These are phyloP conservation scores for Thalassia testudinum DNA, from an alignment of 116 monocot genomes.

Conservation along the genomic window DNA sequence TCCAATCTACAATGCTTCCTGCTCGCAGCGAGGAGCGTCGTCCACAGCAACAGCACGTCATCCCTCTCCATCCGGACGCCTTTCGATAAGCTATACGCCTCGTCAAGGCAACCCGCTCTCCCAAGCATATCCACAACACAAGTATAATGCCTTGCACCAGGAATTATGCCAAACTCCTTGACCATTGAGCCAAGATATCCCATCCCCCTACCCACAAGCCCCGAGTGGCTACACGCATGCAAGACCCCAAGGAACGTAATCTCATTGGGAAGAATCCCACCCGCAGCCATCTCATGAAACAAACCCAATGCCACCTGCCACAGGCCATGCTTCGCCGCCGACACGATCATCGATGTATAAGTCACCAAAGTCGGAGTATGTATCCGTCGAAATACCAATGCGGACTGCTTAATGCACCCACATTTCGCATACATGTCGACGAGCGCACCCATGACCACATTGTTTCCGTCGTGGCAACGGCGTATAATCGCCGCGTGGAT, in stretches of 20 bases:
- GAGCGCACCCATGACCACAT: constrained; percentile 35
- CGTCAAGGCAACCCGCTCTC: constrained; percentile 33
- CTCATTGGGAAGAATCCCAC: constrained; percentile 36
- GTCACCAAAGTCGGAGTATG: constrained; percentile 32
- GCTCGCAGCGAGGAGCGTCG: constrained; percentile 45
- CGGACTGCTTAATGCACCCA: constrained; percentile 31
- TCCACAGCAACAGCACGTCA: constrained; percentile 41
- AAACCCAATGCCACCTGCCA: constrained; percentile 13
- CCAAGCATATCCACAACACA: constrained; percentile 57
- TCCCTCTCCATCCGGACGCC: constrained; percentile 41
- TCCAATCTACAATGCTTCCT: constrained; percentile 30
- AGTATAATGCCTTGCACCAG: constrained; percentile 33
- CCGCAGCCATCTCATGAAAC: constrained; percentile 25
- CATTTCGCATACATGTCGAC: constrained; percentile 65
- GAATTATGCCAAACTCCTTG: constrained; percentile 12
- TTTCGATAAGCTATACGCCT: constrained; percentile 19
- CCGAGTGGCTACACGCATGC: constrained; percentile 58
- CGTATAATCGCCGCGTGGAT: constrained; percentile 31
- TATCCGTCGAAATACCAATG: constrained; percentile 35
- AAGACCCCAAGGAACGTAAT: constrained; percentile 62
- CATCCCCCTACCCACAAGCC: constrained; percentile 48
- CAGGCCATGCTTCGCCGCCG: constrained; percentile 57
- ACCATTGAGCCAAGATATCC: constrained; percentile 33
- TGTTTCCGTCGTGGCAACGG: constrained; percentile 22
- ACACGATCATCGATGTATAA: constrained; percentile 42